phyloP scores from a whole-genome alignment of 139 green algal genomes.

The Yamagishiella unicocca region DNA sequence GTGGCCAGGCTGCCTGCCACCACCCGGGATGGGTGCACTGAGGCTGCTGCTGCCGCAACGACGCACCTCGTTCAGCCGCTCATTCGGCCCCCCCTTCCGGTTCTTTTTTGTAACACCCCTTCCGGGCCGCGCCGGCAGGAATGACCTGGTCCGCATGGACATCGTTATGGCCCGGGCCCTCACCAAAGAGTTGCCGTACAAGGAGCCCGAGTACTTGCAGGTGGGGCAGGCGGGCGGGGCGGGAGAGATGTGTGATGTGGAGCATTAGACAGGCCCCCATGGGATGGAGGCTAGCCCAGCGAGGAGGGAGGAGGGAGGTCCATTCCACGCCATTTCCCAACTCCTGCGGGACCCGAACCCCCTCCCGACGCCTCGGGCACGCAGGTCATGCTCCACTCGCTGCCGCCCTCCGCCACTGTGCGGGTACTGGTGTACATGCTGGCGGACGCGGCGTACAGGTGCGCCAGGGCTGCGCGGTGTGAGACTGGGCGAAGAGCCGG shows the following conservation, averaged over 20 bases:
- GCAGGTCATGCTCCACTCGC: neutral
- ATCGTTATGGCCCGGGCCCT: neutral
- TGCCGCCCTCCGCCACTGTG: conserved; percentile 1
- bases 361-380: neutral
- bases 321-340: too few relatives aligned
- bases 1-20: too few relatives aligned
- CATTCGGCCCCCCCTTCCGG: too few relatives aligned
- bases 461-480: neutral
- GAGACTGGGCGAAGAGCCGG: neutral
- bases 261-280: too few relatives aligned
- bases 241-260: too few relatives aligned
- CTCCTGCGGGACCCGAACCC: too few relatives aligned
- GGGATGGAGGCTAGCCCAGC: too few relatives aligned
- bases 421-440: conserved; percentile 8
- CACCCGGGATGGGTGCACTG: too few relatives aligned
- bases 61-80: too few relatives aligned
- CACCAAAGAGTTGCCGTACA: neutral
- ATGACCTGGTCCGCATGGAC: conserved; percentile 26
- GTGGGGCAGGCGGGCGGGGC: neutral
- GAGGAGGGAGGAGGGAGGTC: too few relatives aligned
- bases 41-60: too few relatives aligned
- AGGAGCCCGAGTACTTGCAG: neutral
- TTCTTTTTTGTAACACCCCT: neutral
- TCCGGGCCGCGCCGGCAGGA: neutral
- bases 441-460: neutral